phyloP scores from a whole-genome alignment of 331 rosid species.

The Quercus lobata region DNA sequence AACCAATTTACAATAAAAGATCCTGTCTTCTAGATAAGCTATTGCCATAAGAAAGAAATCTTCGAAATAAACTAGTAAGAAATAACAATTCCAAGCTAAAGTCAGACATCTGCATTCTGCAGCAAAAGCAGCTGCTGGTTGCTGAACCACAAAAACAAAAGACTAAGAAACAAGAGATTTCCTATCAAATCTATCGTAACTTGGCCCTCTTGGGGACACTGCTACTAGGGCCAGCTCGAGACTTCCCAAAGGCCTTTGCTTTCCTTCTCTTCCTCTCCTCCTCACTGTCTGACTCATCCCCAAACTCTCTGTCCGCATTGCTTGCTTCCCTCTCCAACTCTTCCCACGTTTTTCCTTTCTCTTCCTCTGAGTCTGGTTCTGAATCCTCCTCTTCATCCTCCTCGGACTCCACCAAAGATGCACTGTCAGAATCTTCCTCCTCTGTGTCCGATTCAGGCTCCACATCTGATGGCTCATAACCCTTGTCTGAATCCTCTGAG shows the following conservation, averaged over 20 bases:
- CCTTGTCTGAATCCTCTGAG: constrained; percentile 74
- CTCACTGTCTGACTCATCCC: constrained; percentile 68
- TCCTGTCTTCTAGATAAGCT: constrained; percentile 3
- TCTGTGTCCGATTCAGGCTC: constrained; percentile 73
- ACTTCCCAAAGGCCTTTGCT: constrained; percentile 59
- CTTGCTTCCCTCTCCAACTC: constrained; percentile 87
- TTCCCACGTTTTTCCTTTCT: constrained; percentile 84
- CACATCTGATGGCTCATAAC: constrained; percentile 69
- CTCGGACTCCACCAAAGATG: constrained; percentile 68
- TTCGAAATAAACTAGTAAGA: constrained; percentile 5
- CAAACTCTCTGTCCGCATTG: constrained; percentile 78
- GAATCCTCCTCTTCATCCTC: constrained; percentile 58
- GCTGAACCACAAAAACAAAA: neutral
- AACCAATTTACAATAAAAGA: constrained; percentile 26
- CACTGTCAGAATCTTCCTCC: constrained; percentile 59
- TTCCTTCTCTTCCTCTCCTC: constrained; percentile 76
- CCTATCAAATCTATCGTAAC: constrained; percentile 32
- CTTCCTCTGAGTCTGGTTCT: constrained; percentile 64
- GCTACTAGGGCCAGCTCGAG: constrained; percentile 40
- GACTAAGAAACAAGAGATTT: neutral
- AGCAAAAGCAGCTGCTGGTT: neutral
- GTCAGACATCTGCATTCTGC: constrained; percentile 8
- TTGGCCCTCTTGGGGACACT: constrained; percentile 56
- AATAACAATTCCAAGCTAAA: constrained; percentile 10
- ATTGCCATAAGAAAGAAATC: neutral